A percentile compares a stretch with the other conserved stretches of the same genome.
Evolutionary conservation across 1,284 basidiomycete species (phyloP).

Genomic region (Sporisorium graminicola): DNA sequence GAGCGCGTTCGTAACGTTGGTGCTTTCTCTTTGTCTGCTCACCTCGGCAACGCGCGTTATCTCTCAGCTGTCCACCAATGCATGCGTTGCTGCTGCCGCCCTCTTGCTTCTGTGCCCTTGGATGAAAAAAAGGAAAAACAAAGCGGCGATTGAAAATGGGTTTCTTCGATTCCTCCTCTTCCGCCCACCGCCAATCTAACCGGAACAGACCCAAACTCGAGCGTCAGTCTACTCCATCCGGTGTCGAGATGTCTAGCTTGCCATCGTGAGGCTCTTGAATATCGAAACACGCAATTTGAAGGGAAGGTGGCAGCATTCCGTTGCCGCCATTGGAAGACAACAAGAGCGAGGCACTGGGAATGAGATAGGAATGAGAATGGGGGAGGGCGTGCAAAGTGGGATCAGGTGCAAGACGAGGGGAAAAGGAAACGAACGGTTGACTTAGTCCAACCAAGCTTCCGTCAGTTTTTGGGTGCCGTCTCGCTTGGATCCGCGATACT

Average conservation of each 20-base stretch:
- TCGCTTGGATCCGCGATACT: slow-evolving; percentile 16
- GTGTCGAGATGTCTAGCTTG: not conserved
- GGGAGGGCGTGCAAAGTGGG: not conserved
- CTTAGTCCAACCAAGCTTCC: not conserved
- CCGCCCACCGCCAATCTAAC: not conserved
- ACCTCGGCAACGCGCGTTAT: not conserved
- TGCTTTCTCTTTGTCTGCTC: not conserved
- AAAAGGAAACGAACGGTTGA: too few relatives aligned
- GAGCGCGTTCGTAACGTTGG: too few relatives aligned
- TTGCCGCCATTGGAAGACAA: slow-evolving; percentile 4
- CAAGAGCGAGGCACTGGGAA: not conserved
- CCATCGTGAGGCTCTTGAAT: not conserved
- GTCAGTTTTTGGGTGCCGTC: not conserved
- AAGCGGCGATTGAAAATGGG: slow-evolving; percentile 7
- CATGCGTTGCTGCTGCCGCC: not conserved
- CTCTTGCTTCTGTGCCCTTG: not conserved
- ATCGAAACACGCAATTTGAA: not conserved
- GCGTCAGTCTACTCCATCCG: too few relatives aligned
- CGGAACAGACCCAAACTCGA: too few relatives aligned
- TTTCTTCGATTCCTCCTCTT: not conserved
- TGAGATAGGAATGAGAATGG: not conserved
- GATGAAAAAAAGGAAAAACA: not conserved
- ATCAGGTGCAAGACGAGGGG: too few relatives aligned
- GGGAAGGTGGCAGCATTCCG: not conserved
- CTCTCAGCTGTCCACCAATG: slow-evolving; percentile 8